phyloP scores from a whole-genome alignment of 1,139 yeast genomes.

The Diutina neorugosa region DNA sequence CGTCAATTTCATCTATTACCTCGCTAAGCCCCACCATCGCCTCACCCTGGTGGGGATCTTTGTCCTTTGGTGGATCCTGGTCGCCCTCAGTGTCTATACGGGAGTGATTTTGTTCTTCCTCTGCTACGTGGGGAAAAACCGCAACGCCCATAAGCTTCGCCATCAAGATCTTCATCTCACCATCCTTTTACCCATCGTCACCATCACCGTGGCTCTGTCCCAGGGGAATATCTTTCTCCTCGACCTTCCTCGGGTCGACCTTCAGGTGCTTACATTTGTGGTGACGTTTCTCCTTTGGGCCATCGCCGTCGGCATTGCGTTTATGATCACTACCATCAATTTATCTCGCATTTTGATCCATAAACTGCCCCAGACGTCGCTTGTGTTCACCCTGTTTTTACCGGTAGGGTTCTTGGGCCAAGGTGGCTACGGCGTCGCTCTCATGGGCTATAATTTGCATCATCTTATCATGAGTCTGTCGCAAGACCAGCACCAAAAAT shows the following conservation, averaged over 20 bases:
- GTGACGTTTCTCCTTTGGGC: conserved; percentile 53
- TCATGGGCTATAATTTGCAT: conserved; percentile 34
- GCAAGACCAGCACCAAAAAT: background rate
- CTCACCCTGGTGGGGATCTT: conserved; percentile 32
- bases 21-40: conserved; percentile 11
- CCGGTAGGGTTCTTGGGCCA: conserved; percentile 70
- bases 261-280: conserved; percentile 40
- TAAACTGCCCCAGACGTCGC: conserved; percentile 40
- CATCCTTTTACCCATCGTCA: conserved; percentile 56
- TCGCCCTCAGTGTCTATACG: conserved; percentile 37
- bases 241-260: conserved; percentile 25
- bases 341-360: conserved; percentile 44
- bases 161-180: conserved; percentile 25
- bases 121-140: conserved; percentile 23
- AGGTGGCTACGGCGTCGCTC: conserved; percentile 57
- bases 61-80: conserved; percentile 61
- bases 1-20: conserved; percentile 36
- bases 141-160: conserved; percentile 12
- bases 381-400: conserved; percentile 42
- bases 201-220: conserved; percentile 64
- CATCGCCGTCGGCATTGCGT: conserved; percentile 51
- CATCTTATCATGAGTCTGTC: background rate
- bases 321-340: conserved; percentile 40
- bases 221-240: conserved; percentile 44
- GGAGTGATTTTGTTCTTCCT: conserved; percentile 44